A percentile compares a stretch with the other conserved stretches of the same genome.
Conservation (phyloP, 1,139 yeast genomes). For the Diutina mesorugosa region DNA sequence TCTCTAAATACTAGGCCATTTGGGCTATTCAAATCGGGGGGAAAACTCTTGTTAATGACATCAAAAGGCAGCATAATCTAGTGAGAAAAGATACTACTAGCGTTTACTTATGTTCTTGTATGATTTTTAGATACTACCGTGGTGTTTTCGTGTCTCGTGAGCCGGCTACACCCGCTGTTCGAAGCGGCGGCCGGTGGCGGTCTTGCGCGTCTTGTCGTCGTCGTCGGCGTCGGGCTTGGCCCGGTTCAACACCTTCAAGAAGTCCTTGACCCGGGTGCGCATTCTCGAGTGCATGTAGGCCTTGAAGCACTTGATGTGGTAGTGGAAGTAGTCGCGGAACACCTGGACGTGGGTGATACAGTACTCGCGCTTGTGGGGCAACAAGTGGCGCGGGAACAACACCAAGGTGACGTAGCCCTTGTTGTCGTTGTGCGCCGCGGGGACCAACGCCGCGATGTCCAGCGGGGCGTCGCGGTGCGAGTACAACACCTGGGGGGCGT, state of each 20-base stretch:
- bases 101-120: too few species aligned
- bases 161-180: neutral
- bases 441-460: constrained; percentile 43
- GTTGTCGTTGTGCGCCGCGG: constrained; percentile 33
- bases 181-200: constrained; percentile 57
- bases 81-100: too few species aligned
- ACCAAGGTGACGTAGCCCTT: constrained; percentile 72
- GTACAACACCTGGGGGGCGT: constrained; percentile 95
- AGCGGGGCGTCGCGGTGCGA: constrained; percentile 88
- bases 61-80: too few species aligned
- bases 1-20: too few species aligned
- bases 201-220: constrained; percentile 58
- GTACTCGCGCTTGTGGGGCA: constrained; percentile 64
- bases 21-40: too few species aligned
- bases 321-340: constrained; percentile 94
- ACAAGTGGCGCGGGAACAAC: constrained; percentile 62
- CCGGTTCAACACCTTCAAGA: constrained; percentile 87
- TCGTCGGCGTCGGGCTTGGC: constrained; percentile 91
- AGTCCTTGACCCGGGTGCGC: constrained; percentile 90
- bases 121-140: neutral
- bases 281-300: constrained; percentile 98
- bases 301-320: constrained; percentile 95
- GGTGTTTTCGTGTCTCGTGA: neutral
- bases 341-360: constrained; percentile 82
- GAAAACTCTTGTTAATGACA: too few species aligned